phyloP scores from a whole-genome alignment of 139 green algal species.

The Chlorella ohadii region DNA sequence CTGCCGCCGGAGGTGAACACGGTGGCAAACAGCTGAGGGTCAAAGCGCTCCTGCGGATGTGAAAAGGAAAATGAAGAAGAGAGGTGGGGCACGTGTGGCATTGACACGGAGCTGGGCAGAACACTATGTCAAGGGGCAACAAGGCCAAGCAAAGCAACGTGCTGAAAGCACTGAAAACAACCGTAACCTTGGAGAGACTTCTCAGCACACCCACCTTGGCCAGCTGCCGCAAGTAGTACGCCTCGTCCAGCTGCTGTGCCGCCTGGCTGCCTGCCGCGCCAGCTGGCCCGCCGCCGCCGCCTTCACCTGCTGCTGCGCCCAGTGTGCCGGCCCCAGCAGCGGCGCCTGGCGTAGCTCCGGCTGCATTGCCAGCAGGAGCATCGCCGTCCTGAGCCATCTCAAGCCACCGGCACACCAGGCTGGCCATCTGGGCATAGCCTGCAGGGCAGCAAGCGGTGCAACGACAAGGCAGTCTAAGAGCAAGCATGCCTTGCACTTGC shows the following conservation, averaged over 20 bases:
- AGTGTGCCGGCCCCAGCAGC: background rate
- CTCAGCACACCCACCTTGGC: conserved; percentile 39
- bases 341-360: background rate
- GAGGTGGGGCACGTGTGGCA: no score
- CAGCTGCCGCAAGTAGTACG: conserved; percentile 61
- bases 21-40: conserved; percentile 63
- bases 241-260: conserved; percentile 43
- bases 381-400: conserved; percentile 33
- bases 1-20: conserved; percentile 65
- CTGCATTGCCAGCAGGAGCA: background rate
- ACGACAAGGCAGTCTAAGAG: no score
- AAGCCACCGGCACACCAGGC: conserved; percentile 65
- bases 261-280: background rate
- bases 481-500: no score
- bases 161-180: no score
- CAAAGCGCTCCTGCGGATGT: conserved; percentile 58
- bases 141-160: no score
- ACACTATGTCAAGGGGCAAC: no score
- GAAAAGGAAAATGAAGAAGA: background rate
- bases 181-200: no score
- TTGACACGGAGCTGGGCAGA: no score
- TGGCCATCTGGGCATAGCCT: conserved; percentile 79
- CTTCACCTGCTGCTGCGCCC: background rate
- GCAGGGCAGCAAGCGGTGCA: background rate
- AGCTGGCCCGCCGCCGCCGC: background rate